Percentiles rank a stretch among this genome's conserved stretches.
Conservation (phyloP, 768 basidiomycete genomes). For the Lyophyllum atratum region DNA sequence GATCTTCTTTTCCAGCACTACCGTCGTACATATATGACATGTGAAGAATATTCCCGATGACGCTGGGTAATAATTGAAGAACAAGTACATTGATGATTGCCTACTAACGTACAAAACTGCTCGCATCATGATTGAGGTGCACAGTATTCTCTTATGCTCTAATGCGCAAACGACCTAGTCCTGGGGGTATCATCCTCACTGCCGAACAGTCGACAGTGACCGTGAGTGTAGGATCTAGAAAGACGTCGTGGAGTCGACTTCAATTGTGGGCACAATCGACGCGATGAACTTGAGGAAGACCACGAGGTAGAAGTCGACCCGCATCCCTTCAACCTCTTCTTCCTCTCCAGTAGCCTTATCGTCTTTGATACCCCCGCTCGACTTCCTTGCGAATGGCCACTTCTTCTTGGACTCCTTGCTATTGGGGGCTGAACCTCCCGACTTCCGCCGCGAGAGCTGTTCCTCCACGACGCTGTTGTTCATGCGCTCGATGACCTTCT, state of each 20-base stretch:
- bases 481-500: constrained; percentile 99
- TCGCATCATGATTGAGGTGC: not conserved
- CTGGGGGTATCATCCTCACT: constrained; percentile 20
- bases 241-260: constrained; percentile 90
- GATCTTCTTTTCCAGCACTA: too few species aligned
- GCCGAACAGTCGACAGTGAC: not conserved
- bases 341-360: constrained; percentile 54
- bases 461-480: constrained; percentile 85
- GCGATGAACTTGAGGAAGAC: constrained; percentile 99
- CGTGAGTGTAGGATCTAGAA: constrained; percentile 39
- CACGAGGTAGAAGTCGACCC: constrained; percentile 97
- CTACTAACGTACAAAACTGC: not conserved
- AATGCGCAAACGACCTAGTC: not conserved
- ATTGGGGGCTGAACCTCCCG: constrained; percentile 30
- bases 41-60: not conserved
- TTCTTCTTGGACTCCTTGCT: constrained; percentile 73
- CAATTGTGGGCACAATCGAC: constrained; percentile 97
- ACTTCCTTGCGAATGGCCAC: constrained; percentile 80
- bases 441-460: constrained; percentile 70
- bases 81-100: constrained; percentile 1
- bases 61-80: not conserved
- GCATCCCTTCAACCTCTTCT: constrained; percentile 84
- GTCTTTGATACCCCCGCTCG: constrained; percentile 60
- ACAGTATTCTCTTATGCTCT: constrained; percentile 1
- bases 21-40: too few species aligned